Percentiles rank a stretch among this genome's conserved stretches.
Conservation (phyloP, 225 moss, liverwort and hornwort genomes). For the Polytrichum formosum region DNA sequence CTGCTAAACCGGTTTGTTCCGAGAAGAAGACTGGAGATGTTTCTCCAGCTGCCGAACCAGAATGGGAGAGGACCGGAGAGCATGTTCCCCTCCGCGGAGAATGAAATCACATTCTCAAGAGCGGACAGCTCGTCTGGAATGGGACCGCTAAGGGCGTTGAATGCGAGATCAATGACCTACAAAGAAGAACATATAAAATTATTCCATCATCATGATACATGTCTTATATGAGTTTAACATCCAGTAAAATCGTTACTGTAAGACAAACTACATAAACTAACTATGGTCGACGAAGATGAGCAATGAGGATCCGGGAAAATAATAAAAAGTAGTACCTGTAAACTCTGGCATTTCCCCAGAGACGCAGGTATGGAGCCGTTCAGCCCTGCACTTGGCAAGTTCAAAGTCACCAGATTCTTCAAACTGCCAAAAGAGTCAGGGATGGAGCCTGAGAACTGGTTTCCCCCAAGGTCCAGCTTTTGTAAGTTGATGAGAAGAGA, state of each 20-base stretch:
- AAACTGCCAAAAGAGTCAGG: conserved; percentile 72
- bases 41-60: conserved; percentile 48
- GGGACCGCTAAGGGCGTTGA: conserved; percentile 30
- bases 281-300: background rate
- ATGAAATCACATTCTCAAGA: conserved; percentile 33
- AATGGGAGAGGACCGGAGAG: conserved; percentile 41
- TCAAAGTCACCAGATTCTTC: conserved; percentile 39
- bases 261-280: background rate
- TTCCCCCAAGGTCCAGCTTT: conserved; percentile 69
- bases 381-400: conserved; percentile 32
- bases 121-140: conserved; percentile 34
- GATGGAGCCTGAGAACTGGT: conserved; percentile 56
- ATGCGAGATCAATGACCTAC: conserved; percentile 34
- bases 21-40: conserved; percentile 22
- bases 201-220: background rate
- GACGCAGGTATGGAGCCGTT: conserved; percentile 52
- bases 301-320: background rate
- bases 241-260: background rate
- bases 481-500: conserved; percentile 40
- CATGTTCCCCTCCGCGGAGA: conserved; percentile 40
- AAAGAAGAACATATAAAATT: background rate
- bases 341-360: conserved; percentile 58
- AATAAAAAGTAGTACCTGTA: conserved; percentile 21
- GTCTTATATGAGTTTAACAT: background rate
- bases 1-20: conserved; percentile 20